phyloP scores from a whole-genome alignment of 2,329 filamentous ascomycete genomes.

The Zymoseptoria tritici region DNA sequence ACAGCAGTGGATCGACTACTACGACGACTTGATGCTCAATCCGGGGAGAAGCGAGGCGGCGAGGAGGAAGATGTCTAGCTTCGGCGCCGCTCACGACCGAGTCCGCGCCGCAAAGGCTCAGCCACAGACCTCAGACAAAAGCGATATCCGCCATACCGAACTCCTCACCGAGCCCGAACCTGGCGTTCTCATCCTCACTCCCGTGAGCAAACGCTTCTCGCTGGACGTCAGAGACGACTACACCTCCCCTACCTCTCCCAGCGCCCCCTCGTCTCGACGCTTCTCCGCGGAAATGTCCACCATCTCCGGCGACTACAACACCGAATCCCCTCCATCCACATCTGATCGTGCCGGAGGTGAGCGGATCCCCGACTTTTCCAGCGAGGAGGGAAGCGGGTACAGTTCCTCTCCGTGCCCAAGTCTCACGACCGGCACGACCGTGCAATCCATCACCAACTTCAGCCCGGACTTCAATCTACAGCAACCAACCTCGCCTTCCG shows the following conservation, averaged over 20 bases:
- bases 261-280: no score
- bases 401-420: background rate
- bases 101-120: background rate
- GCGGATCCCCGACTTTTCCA: background rate
- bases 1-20: background rate
- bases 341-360: background rate
- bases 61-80: background rate
- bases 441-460: background rate
- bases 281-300: background rate
- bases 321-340: background rate
- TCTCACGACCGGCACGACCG: background rate
- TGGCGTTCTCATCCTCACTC: background rate
- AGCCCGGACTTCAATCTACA: background rate
- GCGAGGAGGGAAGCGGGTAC: background rate
- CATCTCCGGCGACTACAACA: background rate
- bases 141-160: background rate
- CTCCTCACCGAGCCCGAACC: background rate
- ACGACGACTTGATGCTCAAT: background rate
- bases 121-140: background rate
- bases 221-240: background rate
- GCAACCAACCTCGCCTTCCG: background rate
- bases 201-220: background rate
- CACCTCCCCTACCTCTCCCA: no score
- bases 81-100: background rate
- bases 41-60: background rate